phyloP scores from a whole-genome alignment of 2,329 filamentous ascomycete species.

The Thelonectria olida region DNA sequence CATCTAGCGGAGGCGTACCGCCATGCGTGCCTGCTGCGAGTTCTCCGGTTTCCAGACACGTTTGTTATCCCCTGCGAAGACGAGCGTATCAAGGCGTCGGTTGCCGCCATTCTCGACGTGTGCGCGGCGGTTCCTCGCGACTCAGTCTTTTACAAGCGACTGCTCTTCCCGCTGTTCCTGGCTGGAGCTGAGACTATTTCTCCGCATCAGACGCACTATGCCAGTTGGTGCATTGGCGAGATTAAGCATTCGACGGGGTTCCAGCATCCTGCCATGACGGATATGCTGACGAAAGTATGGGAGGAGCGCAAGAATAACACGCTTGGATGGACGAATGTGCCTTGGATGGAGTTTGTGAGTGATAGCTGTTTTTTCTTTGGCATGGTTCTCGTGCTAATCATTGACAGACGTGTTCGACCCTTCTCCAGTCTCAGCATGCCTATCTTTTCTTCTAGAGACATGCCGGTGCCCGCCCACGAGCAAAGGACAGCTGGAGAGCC shows the following conservation, averaged over 20 bases:
- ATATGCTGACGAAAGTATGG: conserved; percentile 38
- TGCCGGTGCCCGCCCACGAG: no score
- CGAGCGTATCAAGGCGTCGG: conserved; percentile 31
- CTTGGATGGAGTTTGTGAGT: conserved; percentile 44
- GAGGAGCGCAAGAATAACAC: conserved; percentile 29
- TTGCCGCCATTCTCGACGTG: conserved; percentile 36
- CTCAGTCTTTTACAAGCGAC: conserved; percentile 38
- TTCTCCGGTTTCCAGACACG: conserved; percentile 38
- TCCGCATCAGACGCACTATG: conserved; percentile 39
- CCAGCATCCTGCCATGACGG: conserved; percentile 36
- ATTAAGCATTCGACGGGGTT: conserved; percentile 40
- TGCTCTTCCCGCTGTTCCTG: conserved; percentile 42
- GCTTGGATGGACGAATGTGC: conserved; percentile 31
- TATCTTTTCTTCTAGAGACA: conserved; percentile 31
- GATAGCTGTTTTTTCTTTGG: no score
- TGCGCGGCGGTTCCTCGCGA: conserved; percentile 33
- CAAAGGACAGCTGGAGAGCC: no score
- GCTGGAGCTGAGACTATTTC: conserved; percentile 37
- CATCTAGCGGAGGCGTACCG: conserved; percentile 41
- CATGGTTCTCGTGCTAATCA: neutral
- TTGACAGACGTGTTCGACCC: conserved; percentile 27
- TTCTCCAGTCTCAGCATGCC: conserved; percentile 27
- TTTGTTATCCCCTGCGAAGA: conserved; percentile 38
- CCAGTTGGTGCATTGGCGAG: conserved; percentile 32
- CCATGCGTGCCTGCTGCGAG: conserved; percentile 41